Base-by-base conservation (phyloP, 148 eudicot species). In the Salicornia ramosissima region DNA sequence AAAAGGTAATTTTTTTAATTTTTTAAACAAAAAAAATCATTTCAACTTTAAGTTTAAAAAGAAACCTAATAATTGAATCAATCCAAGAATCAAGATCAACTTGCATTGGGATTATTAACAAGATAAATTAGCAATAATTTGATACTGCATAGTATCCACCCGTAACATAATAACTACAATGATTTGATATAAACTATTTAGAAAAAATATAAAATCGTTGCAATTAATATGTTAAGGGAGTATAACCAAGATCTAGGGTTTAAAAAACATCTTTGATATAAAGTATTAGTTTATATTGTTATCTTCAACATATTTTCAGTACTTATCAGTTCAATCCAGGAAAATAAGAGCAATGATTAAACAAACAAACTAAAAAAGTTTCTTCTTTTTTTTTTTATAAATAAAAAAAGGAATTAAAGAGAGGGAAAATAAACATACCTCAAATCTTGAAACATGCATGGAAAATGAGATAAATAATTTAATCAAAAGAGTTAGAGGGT, bases 401-500 rank as follows among this genome's bases (percentile, higher is more conserved):
- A 39, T 16, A 40, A 29, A n/a, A 50, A 15, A 3, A 52, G 11
- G 15, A 9, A 42, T 42, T 31, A 59, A n/a, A 40, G 39, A 26
- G 50, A 28, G 30, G 30, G 68, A 11, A 2, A 29, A 47, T 51
- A 36, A 15, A 65, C 53, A 28, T 66, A 73, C 76, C 71, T 30
- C 3, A 74, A 58, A 51, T 21, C 71, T 0, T 45, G 56, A 57
- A 67, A 50, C 0, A 67, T 67, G 58, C 14, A 49, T 67, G 40
- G 5, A 28, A 58, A 29, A 70, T 11, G 33, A 31, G 40, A n/a
- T n/a, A n/a, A 10, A 65, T 36, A 14, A n/a, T 7, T n/a, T 12
- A 21, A 60, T 26, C 46, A 26, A 22, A 73, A 78, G 71, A 71
- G 70, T 55, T 53, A 64, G n/a, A 53, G 33, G 67, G 78, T 74